Base-by-base conservation (phyloP, 1,139 yeast genomes). In the Insectozyma bohioensis region DNA sequence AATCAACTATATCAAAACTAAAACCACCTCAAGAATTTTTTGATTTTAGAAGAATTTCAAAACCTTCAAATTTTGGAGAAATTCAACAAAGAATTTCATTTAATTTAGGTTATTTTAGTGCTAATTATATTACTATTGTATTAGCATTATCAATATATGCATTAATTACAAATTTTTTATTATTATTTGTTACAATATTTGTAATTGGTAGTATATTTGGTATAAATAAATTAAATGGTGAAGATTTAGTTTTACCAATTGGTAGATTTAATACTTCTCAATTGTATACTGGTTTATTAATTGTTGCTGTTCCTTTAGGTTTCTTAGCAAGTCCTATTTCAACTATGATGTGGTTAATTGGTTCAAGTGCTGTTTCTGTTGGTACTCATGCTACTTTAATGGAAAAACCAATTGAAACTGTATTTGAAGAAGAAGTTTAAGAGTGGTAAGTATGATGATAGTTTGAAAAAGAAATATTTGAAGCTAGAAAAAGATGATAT, bases 371-470 rank as follows among this genome's bases (percentile, higher is more conserved):
- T 26, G 95, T 88, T 34, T 65, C 84, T 31, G 92, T 94, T 32
- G 70, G 90, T 36, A 79, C 95, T 10, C 99, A 94, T 62, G 97
- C 98, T 35, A 66, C 94, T 10, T 75, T 94, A 46, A 79, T 94
- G 87, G 98, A 94, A 58, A 92, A 92, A 67, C 98, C 98, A 28
- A 88, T 94, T 49, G 98, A 92, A 67, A 85, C 95, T 29, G 97
- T 94, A 21, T 92, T 92, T 54, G 96, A 90, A 60, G 97, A 87
- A 58, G 88, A 85, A 55, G 75, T 68, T 30, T 68, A 56, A 30
- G 20, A 14, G n/a, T n/a, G n/a, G n/a, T n/a, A n/a, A n/a, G n/a
- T n/a, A n/a, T n/a, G n/a, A 13, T 12, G 6, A 12, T 14, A 12
- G 11, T 9, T 26, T 26, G 11, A 26, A 10, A 12, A 12, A 14